Conservation (phyloP, 1,284 basidiomycete species). For the Sporisorium iseilematis-ciliati region DNA sequence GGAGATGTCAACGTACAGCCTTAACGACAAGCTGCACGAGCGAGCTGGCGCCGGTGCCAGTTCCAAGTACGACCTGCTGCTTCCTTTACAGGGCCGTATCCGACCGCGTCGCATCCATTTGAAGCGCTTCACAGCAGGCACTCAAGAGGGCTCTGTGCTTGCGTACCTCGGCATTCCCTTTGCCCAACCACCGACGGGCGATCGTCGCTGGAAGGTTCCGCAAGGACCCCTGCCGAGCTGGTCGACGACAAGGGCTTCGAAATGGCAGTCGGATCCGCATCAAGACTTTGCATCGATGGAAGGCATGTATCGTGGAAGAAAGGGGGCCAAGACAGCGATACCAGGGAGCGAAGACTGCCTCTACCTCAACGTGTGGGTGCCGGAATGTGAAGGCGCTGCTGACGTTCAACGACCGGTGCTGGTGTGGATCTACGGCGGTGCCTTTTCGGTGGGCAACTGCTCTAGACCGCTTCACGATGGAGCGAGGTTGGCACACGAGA, state of each 20-base stretch:
- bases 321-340: constrained; percentile 26
- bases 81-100: constrained; percentile 46
- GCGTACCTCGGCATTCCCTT: constrained; percentile 79
- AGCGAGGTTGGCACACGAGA: constrained; percentile 38
- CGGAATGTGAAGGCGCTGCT: constrained; percentile 8
- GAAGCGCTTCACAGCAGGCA: constrained; percentile 16
- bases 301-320: constrained; percentile 36
- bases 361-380: constrained; percentile 71
- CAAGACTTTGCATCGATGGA: constrained; percentile 47
- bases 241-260: constrained; percentile 15
- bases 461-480: constrained; percentile 42
- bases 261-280: constrained; percentile 43
- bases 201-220: constrained; percentile 76
- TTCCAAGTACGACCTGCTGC: constrained; percentile 31
- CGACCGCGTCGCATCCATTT: constrained; percentile 46
- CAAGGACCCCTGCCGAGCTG: constrained; percentile 35
- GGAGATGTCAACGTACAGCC: neutral
- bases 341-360: constrained; percentile 73
- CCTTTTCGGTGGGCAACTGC: constrained; percentile 54
- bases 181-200: constrained; percentile 75
- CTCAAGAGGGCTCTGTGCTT: constrained; percentile 69
- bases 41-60: neutral
- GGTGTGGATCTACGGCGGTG: constrained; percentile 73
- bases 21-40: neutral
- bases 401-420: constrained; percentile 73